Conservation (phyloP, 441 rosid species). For the Adansonia rubrostipa region DNA sequence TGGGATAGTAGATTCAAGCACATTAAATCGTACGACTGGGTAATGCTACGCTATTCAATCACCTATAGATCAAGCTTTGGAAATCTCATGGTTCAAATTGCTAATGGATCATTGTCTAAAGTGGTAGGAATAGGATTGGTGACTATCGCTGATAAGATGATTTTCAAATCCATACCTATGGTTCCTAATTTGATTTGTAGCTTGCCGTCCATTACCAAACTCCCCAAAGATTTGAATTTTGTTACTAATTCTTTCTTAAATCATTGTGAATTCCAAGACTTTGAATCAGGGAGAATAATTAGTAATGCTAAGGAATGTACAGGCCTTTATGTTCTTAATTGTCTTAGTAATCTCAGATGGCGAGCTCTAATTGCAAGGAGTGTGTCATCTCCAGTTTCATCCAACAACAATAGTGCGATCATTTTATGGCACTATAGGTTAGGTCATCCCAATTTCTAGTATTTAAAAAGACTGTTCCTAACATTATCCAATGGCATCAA, state of each 20-base stretch:
- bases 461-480: background rate
- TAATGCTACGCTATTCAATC: background rate
- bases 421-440: background rate
- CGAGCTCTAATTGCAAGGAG: background rate
- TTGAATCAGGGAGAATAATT: background rate
- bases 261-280: background rate
- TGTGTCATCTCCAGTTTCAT: background rate
- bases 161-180: background rate
- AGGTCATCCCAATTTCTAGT: background rate
- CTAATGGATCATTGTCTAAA: background rate
- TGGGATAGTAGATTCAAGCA: background rate
- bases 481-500: background rate
- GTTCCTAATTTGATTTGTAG: background rate
- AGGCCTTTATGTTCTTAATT: background rate
- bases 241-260: background rate
- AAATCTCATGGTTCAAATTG: background rate
- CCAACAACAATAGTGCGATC: background rate
- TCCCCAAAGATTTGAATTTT: background rate
- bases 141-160: background rate
- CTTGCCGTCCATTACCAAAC: background rate
- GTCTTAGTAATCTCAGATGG: background rate
- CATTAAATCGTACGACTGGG: background rate
- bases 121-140: background rate
- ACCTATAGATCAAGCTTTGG: background rate
- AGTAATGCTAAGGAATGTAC: background rate